phyloP scores from a whole-genome alignment of 306 rosid genomes.

The Sechiopsis laciniata region DNA sequence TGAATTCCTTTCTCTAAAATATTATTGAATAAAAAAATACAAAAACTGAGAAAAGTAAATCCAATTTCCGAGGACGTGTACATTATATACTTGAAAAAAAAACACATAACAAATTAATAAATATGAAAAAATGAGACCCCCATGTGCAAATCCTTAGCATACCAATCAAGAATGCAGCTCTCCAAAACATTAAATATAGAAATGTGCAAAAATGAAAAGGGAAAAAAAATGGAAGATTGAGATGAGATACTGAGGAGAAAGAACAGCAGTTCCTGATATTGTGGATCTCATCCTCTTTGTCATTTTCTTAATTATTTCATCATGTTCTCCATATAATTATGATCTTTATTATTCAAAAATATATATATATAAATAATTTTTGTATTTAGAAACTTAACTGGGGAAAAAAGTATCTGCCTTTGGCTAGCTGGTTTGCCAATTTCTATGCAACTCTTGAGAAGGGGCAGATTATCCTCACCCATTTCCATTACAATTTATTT shows the following conservation, averaged over 20 bases:
- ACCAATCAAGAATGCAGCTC: not conserved
- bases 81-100: too few species aligned
- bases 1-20: too few species aligned
- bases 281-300: conserved; percentile 16
- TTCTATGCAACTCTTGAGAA: not conserved
- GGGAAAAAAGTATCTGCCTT: conserved; percentile 10
- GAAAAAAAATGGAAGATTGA: not conserved
- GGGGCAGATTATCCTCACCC: not conserved
- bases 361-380: not conserved
- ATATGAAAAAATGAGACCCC: not conserved
- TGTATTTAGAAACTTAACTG: not conserved
- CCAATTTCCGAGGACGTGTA: too few species aligned
- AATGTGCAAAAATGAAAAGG: not conserved
- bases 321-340: not conserved
- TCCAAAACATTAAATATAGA: not conserved
- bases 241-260: not conserved
- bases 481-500: not conserved
- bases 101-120: too few species aligned
- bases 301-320: not conserved
- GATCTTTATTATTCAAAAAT: not conserved
- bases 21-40: too few species aligned
- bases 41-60: too few species aligned
- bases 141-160: not conserved
- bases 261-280: not conserved
- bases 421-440: not conserved